phyloP scores from a whole-genome alignment of 2,329 filamentous ascomycete genomes.

The Golovinomyces cichoracearum region DNA sequence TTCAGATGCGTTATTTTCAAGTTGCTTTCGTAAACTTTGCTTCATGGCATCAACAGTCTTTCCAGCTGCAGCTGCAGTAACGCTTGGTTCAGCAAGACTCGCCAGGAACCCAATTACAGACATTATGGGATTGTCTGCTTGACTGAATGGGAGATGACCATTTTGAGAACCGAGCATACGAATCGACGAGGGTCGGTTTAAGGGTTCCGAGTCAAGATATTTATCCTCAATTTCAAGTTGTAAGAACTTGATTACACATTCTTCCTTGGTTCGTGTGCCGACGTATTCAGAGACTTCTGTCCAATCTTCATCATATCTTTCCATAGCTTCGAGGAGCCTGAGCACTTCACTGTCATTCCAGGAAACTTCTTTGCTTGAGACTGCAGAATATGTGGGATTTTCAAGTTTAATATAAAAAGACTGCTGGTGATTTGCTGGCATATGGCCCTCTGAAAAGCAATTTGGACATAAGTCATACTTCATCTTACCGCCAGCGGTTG shows the following conservation, averaged over 20 bases:
- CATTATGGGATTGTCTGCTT: constrained; percentile 87
- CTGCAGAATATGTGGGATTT: constrained; percentile 54
- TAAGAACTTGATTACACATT: constrained; percentile 89
- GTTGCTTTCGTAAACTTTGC: constrained; percentile 48
- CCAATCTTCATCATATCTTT: constrained; percentile 92
- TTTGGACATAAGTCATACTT: constrained; percentile 79
- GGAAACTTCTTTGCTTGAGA: constrained; percentile 59
- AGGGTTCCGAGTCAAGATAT: constrained; percentile 57
- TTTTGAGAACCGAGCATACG: constrained; percentile 44
- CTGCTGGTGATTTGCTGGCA: constrained; percentile 52
- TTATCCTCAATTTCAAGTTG: constrained; percentile 95
- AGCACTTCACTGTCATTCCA: constrained; percentile 83
- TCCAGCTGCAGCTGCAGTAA: constrained; percentile 71
- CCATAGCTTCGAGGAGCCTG: constrained; percentile 69
- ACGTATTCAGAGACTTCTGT: constrained; percentile 78
- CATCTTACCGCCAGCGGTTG: constrained; percentile 21
- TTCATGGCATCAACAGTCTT: constrained; percentile 72
- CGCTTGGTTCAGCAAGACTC: constrained; percentile 66
- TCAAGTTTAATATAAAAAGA: constrained; percentile 73
- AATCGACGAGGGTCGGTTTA: constrained; percentile 28
- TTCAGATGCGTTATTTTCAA: constrained; percentile 34
- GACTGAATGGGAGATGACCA: constrained; percentile 67
- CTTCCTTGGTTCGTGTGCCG: constrained; percentile 69
- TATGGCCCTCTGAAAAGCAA: constrained; percentile 64
- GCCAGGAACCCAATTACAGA: constrained; percentile 88